Conservation (phyloP, 176 grass and related monocot genomes). For the Oryza coarctata region DNA sequence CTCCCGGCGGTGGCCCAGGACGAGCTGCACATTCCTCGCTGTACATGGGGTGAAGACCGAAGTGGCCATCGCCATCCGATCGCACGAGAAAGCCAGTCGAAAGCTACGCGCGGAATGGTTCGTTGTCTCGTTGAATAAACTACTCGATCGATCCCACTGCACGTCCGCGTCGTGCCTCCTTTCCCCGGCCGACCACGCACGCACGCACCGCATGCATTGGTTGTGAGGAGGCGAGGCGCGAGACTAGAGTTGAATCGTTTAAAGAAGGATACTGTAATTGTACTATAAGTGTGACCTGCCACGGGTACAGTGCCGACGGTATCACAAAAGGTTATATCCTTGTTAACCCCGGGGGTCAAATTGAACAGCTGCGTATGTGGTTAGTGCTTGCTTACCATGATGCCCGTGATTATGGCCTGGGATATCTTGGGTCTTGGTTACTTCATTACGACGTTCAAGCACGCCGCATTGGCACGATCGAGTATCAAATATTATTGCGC, state of each 20-base stretch:
- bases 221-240: neutral
- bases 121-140: neutral
- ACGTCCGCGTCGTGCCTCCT: neutral
- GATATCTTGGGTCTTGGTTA: neutral
- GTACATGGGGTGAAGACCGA: too few relatives aligned
- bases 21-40: too few relatives aligned
- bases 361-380: conserved; percentile 11
- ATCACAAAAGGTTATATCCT: neutral
- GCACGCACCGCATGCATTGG: neutral
- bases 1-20: too few relatives aligned
- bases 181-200: neutral
- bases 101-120: neutral
- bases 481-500: neutral
- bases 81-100: neutral
- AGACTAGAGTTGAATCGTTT: neutral
- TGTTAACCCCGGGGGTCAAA: conserved; percentile 20
- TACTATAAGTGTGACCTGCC: too few relatives aligned
- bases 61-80: neutral
- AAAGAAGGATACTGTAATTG: neutral
- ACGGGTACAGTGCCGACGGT: neutral
- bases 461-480: conserved; percentile 4
- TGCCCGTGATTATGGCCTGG: conserved; percentile 29
- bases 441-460: conserved; percentile 28
- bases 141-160: neutral
- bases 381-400: conserved; percentile 25